Evolutionary conservation across 2,329 filamentous ascomycete species (phyloP).

Genomic region (Samsoniella hepiali): DNA sequence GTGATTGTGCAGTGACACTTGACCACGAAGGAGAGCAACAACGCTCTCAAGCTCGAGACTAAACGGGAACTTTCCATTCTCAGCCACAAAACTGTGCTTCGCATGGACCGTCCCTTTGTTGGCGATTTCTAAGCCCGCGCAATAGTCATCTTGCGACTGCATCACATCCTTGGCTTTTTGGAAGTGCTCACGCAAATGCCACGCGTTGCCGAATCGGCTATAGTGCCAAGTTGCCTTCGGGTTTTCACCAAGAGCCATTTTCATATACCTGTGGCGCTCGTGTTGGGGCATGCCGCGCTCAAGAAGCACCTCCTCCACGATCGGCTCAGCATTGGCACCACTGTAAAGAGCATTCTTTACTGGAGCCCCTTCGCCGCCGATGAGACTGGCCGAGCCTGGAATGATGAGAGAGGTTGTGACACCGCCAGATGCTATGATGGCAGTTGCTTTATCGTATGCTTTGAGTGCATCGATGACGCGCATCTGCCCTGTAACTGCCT

Average conservation of each 20-base stretch:
- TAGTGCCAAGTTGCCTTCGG: constrained; percentile 37
- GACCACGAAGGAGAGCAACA: constrained; percentile 39
- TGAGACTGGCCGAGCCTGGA: constrained; percentile 43
- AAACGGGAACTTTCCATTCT: constrained; percentile 29
- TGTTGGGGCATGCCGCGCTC: constrained; percentile 35
- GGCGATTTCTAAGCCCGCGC: constrained; percentile 11
- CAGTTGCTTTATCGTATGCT: constrained; percentile 37
- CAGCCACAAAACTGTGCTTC: constrained; percentile 23
- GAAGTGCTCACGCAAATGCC: constrained; percentile 38
- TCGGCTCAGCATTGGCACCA: constrained; percentile 34
- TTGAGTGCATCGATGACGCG: constrained; percentile 34
- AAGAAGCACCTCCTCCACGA: constrained; percentile 41
- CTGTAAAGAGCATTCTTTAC: constrained; percentile 39
- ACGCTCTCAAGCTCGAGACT: constrained; percentile 40
- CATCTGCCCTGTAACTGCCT: constrained; percentile 37
- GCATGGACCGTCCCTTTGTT: too few species aligned
- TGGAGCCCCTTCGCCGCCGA: constrained; percentile 42
- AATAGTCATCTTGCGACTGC: constrained; percentile 35
- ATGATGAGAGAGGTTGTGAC: constrained; percentile 45
- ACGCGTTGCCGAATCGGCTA: constrained; percentile 40
- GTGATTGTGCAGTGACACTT: constrained; percentile 42
- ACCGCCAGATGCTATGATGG: constrained; percentile 41
- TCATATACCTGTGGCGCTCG: constrained; percentile 39
- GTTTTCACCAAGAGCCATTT: constrained; percentile 47
- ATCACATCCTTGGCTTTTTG: constrained; percentile 34